A percentile compares a stretch with the other conserved stretches of the same genome.
These are phyloP conservation scores for Cercospora brassicicola DNA, from an alignment of 2,329 filamentous ascomycete species.

Conservation along the genomic window DNA sequence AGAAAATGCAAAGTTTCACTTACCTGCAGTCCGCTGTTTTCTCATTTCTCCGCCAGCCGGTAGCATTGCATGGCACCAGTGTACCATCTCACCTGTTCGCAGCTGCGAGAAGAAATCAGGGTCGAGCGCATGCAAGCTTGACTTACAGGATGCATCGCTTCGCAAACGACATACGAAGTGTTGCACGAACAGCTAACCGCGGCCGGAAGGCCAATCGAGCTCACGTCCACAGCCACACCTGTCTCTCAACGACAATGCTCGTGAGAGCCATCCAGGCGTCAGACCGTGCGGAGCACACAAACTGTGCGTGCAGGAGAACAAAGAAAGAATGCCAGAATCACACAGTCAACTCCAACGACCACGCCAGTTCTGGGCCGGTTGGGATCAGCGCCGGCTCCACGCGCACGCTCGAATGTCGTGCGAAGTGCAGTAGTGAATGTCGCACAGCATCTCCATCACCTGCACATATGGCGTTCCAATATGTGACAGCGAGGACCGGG, in stretches of 20 bases:
- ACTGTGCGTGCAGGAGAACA: not conserved
- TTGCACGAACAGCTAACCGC: not conserved
- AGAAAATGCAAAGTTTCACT: not conserved
- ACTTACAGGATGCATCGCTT: constrained; percentile 1
- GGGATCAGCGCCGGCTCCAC: not conserved
- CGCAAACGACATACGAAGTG: not conserved
- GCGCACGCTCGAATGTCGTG: not conserved
- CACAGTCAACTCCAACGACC: not conserved
- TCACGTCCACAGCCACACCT: not conserved
- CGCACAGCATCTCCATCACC: not conserved
- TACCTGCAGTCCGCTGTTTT: not conserved
- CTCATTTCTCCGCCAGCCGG: not conserved
- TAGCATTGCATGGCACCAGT: not conserved
- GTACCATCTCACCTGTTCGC: not conserved
- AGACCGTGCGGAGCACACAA: not conserved
- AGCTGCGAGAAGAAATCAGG: not conserved
- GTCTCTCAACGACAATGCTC: not conserved
- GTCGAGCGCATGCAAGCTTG: not conserved
- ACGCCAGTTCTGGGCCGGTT: not conserved
- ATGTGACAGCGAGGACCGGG: not conserved
- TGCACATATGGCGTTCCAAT: not conserved
- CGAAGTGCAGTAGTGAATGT: not conserved
- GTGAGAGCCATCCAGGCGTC: not conserved
- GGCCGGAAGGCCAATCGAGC: not conserved
- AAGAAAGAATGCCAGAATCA: not conserved